Conservation (phyloP, 768 basidiomycete genomes). For the Serendipita sp. region DNA sequence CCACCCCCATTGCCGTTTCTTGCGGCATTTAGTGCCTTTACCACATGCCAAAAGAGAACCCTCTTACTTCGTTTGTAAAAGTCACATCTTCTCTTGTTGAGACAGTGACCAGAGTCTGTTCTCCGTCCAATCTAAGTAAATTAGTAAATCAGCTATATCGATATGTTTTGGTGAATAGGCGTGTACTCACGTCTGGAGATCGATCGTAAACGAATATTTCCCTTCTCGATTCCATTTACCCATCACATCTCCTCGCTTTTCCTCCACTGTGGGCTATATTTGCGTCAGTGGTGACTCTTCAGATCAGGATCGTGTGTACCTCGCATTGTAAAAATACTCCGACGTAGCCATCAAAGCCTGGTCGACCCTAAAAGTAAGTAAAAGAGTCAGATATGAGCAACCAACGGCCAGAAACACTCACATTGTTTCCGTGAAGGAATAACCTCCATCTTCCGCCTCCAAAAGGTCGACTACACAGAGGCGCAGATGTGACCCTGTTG, state of each 20-base stretch:
- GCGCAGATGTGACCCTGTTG: background rate
- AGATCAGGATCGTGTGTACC: background rate
- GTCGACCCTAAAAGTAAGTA: background rate
- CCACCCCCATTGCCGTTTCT: constrained; percentile 2
- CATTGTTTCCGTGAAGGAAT: constrained; percentile 2
- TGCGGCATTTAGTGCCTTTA: background rate
- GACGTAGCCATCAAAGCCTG: constrained; percentile 1
- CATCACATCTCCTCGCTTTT: background rate
- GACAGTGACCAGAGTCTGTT: background rate
- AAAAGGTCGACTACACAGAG: background rate
- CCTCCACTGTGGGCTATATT: background rate
- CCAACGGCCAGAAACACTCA: background rate
- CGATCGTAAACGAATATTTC: constrained; percentile 1
- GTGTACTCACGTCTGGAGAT: background rate
- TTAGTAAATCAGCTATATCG: background rate
- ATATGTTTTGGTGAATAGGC: background rate
- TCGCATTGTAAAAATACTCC: constrained; percentile 3
- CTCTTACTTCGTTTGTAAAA: constrained; percentile 2
- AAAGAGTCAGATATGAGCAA: background rate
- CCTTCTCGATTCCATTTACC: background rate
- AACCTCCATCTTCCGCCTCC: constrained; percentile 3
- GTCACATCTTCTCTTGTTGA: constrained; percentile 5
- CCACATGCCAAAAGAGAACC: background rate
- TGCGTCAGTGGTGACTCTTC: background rate
- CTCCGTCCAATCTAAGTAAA: background rate